Base-by-base conservation (phyloP, 2,329 filamentous ascomycete genomes). In the Talaromyces sp. region DNA sequence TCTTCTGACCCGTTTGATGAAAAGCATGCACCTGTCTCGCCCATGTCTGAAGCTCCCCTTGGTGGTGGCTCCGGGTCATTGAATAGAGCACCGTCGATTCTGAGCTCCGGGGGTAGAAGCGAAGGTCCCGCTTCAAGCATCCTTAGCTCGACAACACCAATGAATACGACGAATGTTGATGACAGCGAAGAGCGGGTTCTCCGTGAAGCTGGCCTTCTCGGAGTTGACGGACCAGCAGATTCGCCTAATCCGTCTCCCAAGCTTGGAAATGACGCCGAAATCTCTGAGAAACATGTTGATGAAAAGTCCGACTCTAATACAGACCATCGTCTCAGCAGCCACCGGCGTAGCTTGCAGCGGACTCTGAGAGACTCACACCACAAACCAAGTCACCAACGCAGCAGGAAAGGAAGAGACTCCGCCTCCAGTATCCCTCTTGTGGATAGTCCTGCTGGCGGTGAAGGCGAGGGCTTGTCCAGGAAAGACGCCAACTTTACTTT, bases 401-500 rank as follows among this genome's bases (percentile, higher is more conserved):
- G 90, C 74, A 88, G 88, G 70, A 93, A 90, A 75, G 89, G 90
- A 60, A 91, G 88, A 72, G 92, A 96, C 59, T 89, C 88, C 3
- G 80, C 84, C 3, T 87, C 87, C 2, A 89, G 85, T 47, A 82
- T 82, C 16, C 78, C 83, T 50, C 78, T 77, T 11, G 85, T 87
- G 39, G 85, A 86, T 19, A 80, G 72, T 58, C 76, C 72, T 73
- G 76, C 68, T 19, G 66, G 70, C n/a, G 65, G 66, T 72, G 85
- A 79, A 81, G 90, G 74, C 43, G 90, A 92, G 70, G 88, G 90
- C 11, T 83, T 99, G 13, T 83, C 90, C 7, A 88, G 95, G 57
- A 90, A 90, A 13, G 87, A 91, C 13, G 92, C 92, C 5, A 96
- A 92, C 71, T 99, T 99, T 76, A 96, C 95, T 3, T 89, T 99